phyloP scores from a whole-genome alignment of 805 yeast genomes.

The Hanseniaspora clermontiae region DNA sequence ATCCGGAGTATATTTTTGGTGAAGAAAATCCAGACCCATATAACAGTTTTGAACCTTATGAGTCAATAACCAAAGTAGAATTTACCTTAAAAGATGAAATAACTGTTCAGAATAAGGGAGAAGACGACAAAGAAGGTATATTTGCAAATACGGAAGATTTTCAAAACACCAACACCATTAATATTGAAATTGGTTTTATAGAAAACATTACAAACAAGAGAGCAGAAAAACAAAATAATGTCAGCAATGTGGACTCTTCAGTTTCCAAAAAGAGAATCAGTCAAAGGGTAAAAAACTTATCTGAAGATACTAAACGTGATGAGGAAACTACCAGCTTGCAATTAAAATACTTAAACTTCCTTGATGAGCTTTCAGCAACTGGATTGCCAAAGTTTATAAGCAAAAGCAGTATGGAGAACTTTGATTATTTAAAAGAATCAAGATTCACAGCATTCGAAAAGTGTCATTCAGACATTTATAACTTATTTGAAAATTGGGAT shows the following conservation, averaged over 20 bases:
- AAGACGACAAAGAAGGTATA: not conserved
- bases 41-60: not conserved
- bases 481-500: constrained; percentile 29
- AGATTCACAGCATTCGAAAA: not conserved
- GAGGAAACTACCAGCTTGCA: not conserved
- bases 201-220: not conserved
- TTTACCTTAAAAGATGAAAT: not conserved
- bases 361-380: not conserved
- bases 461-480: constrained; percentile 24
- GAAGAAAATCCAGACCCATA: constrained; percentile 11
- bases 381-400: not conserved
- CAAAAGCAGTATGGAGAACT: not conserved
- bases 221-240: not conserved
- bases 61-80: not conserved
- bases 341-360: not conserved
- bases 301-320: constrained; percentile 4
- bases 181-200: not conserved
- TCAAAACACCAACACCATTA: not conserved
- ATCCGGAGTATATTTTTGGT: not conserved
- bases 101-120: not conserved
- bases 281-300: constrained; percentile 4
- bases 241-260: not conserved
- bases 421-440: not conserved
- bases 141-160: not conserved
- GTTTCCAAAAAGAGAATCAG: not conserved